Conservation (phyloP, 179 eudicot genomes). For the Amaranthus tricolor region DNA sequence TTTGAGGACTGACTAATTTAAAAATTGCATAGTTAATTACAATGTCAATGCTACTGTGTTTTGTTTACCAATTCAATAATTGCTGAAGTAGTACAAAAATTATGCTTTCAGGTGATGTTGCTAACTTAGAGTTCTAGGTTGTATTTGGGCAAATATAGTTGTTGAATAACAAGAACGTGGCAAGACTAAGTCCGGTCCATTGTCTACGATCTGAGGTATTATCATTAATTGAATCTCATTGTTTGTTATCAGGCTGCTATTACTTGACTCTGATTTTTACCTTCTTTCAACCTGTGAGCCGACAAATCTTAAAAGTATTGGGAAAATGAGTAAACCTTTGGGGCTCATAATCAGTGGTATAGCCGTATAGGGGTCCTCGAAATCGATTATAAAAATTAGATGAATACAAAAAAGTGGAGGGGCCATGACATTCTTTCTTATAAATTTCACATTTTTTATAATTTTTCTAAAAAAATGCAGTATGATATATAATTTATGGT, state of each 20-base stretch:
- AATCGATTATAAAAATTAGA: no score
- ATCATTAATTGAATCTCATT: background rate
- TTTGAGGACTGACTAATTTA: background rate
- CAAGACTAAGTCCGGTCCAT: constrained; percentile 13
- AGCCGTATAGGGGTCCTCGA: no score
- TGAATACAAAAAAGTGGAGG: no score
- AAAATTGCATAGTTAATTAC: background rate
- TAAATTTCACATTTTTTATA: no score
- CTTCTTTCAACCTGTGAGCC: background rate
- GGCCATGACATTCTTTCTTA: no score
- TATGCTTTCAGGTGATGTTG: constrained; percentile 26
- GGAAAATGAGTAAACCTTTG: no score
- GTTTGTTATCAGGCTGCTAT: constrained; percentile 12
- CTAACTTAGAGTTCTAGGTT: constrained; percentile 8
- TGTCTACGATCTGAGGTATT: constrained; percentile 13
- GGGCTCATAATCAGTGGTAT: no score
- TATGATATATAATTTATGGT: no score
- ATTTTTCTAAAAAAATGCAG: no score
- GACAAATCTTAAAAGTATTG: no score
- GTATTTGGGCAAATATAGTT: background rate
- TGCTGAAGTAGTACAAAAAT: background rate
- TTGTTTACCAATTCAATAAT: constrained; percentile 16
- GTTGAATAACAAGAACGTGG: constrained; percentile 23
- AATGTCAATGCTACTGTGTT: constrained; percentile 21
- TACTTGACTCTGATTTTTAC: constrained; percentile 5